phyloP scores from a whole-genome alignment of 2,329 filamentous ascomycete species.

The Arthroderma sp. region DNA sequence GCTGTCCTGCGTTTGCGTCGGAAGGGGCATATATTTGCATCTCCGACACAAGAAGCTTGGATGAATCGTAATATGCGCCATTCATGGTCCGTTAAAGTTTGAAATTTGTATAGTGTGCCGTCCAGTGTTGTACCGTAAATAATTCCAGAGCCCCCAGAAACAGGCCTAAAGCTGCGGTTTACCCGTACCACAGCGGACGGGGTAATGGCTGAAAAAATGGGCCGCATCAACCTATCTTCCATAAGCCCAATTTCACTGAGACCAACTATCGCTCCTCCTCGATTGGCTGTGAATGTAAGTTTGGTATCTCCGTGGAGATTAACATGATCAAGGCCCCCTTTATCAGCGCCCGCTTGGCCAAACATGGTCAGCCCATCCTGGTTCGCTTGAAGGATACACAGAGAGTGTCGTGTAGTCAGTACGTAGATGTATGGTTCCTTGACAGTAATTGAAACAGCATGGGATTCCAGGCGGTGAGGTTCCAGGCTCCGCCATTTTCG shows the following conservation, averaged over 20 bases:
- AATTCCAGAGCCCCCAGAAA: conserved; percentile 15
- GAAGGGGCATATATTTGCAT: conserved; percentile 41
- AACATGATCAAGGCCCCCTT: conserved; percentile 25
- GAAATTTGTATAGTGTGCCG: conserved; percentile 59
- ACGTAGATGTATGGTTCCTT: conserved; percentile 40
- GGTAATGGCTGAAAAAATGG: conserved; percentile 23
- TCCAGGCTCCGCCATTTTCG: conserved; percentile 33
- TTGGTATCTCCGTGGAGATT: conserved; percentile 32
- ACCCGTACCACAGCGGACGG: conserved; percentile 27
- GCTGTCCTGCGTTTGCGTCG: conserved; percentile 23
- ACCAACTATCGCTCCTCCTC: conserved; percentile 41
- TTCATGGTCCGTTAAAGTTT: conserved; percentile 48
- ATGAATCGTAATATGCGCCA: conserved; percentile 62
- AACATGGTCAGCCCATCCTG: conserved; percentile 25
- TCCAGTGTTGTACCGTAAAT: conserved; percentile 56
- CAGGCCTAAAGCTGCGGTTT: conserved; percentile 6
- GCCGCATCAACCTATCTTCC: conserved; percentile 24
- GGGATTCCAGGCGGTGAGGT: conserved; percentile 35
- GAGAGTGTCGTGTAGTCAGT: conserved; percentile 43
- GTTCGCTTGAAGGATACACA: conserved; percentile 37
- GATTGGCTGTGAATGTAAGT: conserved; percentile 39
- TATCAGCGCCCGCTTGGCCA: conserved; percentile 25
- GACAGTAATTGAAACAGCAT: conserved; percentile 40
- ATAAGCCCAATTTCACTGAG: conserved; percentile 20
- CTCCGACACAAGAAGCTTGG: conserved; percentile 52